Evolutionary conservation across 2,329 filamentous ascomycete genomes (phyloP), one percentile per base, ranked within the genome.

Genomic region (Amylocarpus encephaloides): DNA sequence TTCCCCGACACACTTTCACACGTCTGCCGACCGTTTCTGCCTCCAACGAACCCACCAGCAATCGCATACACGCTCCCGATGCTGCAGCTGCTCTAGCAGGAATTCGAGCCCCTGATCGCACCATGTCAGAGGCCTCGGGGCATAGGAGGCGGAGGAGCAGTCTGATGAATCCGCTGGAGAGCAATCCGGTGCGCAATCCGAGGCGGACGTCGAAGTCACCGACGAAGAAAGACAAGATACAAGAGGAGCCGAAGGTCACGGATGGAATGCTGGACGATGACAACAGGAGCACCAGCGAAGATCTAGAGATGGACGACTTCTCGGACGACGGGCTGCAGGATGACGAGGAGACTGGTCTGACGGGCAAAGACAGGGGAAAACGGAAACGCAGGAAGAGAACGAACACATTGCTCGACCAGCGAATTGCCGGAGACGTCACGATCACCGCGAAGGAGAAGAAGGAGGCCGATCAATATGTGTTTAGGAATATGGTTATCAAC

Each of bases 291-390:
- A 59, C 58, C 2, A 65, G 71, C 56, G 73, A 75, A 47, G 79
- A 82, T 59, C 73, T 79, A 60, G 79, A 83, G 64, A 65, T 80
- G 61, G 74, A 76, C 60, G 69, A 75, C 55, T 70, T 80, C 58
- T 76, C 80, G 48, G 83, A 82, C 26, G 85, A 88, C 58, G 86
- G 86, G 42, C 67, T 87, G 26, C 81, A 87, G 53, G 87, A 92
- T 60, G 91, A 96, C 64, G 91, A 95, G 70, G 91, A 96, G 74
- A 88, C 87, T 2, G 91, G 90, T 1, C 73, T 96, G 59, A 94
- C 88, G 34, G 77, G 78, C 53, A 79, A 82, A 62, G 86, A 92
- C 62, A 80, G 81, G 66, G 77, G 79, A 58, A 80, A 83, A 64
- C 82, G 83, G 61, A 79, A 81, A 64, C 77, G 76, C 61, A 80